Evolutionary conservation across 352 stramenopile species (phyloP), one percentile per base, ranked within the genome.

Genomic region (Pythium dissotocum): DNA sequence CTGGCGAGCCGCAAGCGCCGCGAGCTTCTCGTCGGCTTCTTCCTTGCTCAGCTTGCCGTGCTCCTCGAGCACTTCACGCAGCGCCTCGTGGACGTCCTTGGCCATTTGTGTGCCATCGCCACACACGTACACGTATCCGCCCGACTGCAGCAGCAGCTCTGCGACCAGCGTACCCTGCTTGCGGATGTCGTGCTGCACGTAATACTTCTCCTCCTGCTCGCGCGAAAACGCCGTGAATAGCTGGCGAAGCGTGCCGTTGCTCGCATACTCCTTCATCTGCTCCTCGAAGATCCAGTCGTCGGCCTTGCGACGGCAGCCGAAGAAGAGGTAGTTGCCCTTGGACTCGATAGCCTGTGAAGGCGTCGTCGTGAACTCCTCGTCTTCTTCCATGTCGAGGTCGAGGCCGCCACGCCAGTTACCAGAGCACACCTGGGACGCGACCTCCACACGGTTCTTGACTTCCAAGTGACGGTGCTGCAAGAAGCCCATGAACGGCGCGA

Each of bases 401-500:
- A 75, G 87, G 35, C 82, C 87, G 28, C 89, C 90, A 56, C 90
- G 77, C 89, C 93, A 98, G 26, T 75, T 83, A 9, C 89, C 91
- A 53, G 87, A 82, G n/a, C 72, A 87, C 2, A 75, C 70, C 13
- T 76, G 48, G n/a, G 70, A 77, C 13, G 71, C 59, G 2, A 70
- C 55, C 26, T 61, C 55, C 6, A 63, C 40, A 24, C 61, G 63
- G 33, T 64, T 68, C 30, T 46, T 48, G 18, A 67, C 57, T 65
- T 91, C 74, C 16, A 77, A 35, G 18, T 79, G 62, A 24, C 90
- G 92, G 64, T 99, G 95, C 61, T 95, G 82, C 40, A 99, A 60
- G 65, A 99, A 99, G 40, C 96, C 95, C 65, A 99, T 94, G 78
- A 99, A 99, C 21, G 97, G 96, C 13, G 97, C 90, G 54, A 99